Base-by-base conservation (phyloP, 768 basidiomycete genomes). In the Erythrobasidium yunnanense region DNA sequence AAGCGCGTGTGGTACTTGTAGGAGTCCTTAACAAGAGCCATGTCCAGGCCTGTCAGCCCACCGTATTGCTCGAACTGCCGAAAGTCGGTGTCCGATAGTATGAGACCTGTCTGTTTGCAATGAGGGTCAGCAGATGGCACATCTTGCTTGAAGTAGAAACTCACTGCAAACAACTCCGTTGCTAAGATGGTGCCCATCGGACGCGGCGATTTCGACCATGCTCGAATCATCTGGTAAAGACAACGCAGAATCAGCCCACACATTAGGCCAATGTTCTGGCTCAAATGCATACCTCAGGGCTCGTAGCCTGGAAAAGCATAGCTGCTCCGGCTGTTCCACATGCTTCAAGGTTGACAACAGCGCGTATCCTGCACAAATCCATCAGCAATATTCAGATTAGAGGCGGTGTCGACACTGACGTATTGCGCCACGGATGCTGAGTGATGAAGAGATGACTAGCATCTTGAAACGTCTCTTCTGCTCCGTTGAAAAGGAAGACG, bases 231-330 rank as follows among this genome's bases (percentile, higher is more conserved):
- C 75, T 95, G 83, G 72, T 89, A 46, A 42, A 42, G 38, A n/a
- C n/a, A 42, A 11, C n/a, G n/a, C n/a, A n/a, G n/a, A n/a, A n/a
- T n/a, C n/a, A n/a, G n/a, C n/a, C n/a, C n/a, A n/a, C n/a, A n/a
- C n/a, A n/a, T n/a, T n/a, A n/a, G 55, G 18, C 6, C 4, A 32
- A 29, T 11, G 53, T 54, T 13, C 6, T 11, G 33, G 4, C 23
- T n/a, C 30, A 56, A 46, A 5, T 51, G 34, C 56, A 11, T 23
- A 17, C 6, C 57, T 49, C 42, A 18, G 68, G 83, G 4, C 88
- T 90, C 0, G 91, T 96, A 0, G 91, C 93, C 79, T 97, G 93
- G 79, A 97, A 97, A 17, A 96, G 81, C 6, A 96, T 77, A 71
- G 91, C 91, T 27, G 84, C 87, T 0, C 93, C 91, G 4, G 83